These are phyloP conservation scores for Xylaria telfairii DNA, from an alignment of 495 filamentous ascomycete genomes.

Conservation along the genomic window DNA sequence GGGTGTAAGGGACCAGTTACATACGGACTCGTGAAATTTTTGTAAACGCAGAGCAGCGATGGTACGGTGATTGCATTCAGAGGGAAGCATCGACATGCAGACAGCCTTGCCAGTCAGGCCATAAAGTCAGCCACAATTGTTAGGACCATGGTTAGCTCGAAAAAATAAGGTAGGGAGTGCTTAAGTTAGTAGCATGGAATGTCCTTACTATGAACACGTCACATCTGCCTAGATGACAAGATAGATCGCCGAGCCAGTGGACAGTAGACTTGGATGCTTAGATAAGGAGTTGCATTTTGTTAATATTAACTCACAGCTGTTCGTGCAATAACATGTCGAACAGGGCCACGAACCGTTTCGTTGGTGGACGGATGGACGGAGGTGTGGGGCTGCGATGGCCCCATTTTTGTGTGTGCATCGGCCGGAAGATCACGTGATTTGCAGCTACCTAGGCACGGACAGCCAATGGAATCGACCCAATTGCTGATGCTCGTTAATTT, in stretches of 20 bases:
- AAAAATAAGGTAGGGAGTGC: background rate
- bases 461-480: slow-evolving; percentile 53
- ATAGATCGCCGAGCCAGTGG: background rate
- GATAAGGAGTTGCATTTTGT: background rate
- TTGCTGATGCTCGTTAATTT: slow-evolving; percentile 51
- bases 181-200: background rate
- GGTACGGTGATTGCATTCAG: slow-evolving; percentile 7
- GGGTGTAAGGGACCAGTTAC: slow-evolving; percentile 6
- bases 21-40: background rate
- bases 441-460: slow-evolving; percentile 24
- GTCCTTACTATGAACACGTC: background rate
- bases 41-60: background rate
- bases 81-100: background rate
- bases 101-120: slow-evolving; percentile 20
- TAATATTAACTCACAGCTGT: background rate
- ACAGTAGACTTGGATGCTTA: background rate
- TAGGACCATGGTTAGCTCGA: background rate
- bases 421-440: slow-evolving; percentile 37
- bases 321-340: slow-evolving; percentile 2
- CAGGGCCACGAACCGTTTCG: background rate
- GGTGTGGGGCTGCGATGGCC: slow-evolving; percentile 14
- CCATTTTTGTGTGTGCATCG: slow-evolving; percentile 23
- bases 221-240: background rate
- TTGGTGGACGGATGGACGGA: slow-evolving; percentile 5
- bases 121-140: slow-evolving; percentile 19